Base-by-base conservation (phyloP, 305 asterid species). In the Fraxinus greggii region DNA sequence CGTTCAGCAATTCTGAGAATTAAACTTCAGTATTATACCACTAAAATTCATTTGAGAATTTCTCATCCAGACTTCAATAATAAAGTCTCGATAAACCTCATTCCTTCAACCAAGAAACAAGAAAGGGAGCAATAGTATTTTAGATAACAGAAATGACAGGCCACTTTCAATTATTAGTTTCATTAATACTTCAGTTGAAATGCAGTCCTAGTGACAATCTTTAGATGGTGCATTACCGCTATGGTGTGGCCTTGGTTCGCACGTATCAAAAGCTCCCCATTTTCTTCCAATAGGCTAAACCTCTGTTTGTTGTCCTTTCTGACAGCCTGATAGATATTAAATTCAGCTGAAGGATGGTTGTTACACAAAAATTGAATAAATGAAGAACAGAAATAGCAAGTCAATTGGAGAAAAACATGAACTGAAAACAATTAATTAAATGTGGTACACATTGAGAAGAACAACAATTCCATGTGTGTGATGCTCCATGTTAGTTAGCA, bases 231-330 rank as follows among this genome's bases (percentile, higher is more conserved):
- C 61, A 76, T 80, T 90, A 95, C 99, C 90, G 35, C 75, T 36
- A 91, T 72, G 38, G 96, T 81, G 90, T 95, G 99, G 63, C 99
- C 99, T 85, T 95, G 98, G 90, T 95, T 95, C 78, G 99, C 98
- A 84, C 97, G 97, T 88, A 95, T 90, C 84, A 90, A 80, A 85
- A 93, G 93, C 86, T 89, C 95, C 80, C 98, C 97, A 38, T 89
- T 90, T 83, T 93, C 98, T 88, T 93, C 99, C 81, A 92, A 29
- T 73, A 95, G 88, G 78, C 92, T 82, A 79, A 95, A 92, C 80
- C 99, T 89, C 86, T 93, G 98, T 88, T 95, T 95, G 85, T 92
- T 95, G 88, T 95, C 99, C 81, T 79, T 89, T 86, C 93, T 89
- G 79, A 93, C 97, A 23, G 95, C 97, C 99, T 93, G 81, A 63